Conservation (phyloP, 2,329 filamentous ascomycete genomes). For the Ploettnerulaceae sp. region DNA sequence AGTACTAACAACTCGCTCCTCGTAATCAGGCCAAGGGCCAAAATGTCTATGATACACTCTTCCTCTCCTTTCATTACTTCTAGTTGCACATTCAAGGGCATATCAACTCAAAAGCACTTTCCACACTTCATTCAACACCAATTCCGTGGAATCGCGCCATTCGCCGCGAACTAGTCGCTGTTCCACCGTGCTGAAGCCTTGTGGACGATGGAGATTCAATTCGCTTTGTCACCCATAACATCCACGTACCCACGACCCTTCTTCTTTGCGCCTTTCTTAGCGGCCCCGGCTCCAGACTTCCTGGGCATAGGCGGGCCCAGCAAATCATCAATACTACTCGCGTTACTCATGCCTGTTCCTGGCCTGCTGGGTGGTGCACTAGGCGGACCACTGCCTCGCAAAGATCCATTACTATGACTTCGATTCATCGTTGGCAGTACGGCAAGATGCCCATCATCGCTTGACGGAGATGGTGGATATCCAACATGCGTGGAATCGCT, state of each 20-base stretch:
- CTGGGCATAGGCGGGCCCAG: constrained; percentile 67
- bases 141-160: no score
- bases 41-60: no score
- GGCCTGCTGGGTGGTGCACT: constrained; percentile 59
- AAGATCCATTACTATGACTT: constrained; percentile 25
- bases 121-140: no score
- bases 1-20: no score
- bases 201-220: no score
- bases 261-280: constrained; percentile 64
- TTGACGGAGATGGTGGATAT: background rate
- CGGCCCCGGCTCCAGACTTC: constrained; percentile 39
- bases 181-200: no score
- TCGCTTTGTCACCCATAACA: constrained; percentile 62
- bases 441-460: background rate
- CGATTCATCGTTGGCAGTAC: constrained; percentile 26
- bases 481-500: background rate
- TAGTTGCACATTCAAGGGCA: no score
- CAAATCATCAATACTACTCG: constrained; percentile 92
- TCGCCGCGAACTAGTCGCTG: no score
- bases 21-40: no score
- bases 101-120: no score
- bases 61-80: no score
- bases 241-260: constrained; percentile 90
- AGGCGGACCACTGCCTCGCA: constrained; percentile 10
- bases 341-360: constrained; percentile 78